These are phyloP conservation scores for Podila horticola DNA, from an alignment of 192 early-diverging fungal species.

Conservation along the genomic window DNA sequence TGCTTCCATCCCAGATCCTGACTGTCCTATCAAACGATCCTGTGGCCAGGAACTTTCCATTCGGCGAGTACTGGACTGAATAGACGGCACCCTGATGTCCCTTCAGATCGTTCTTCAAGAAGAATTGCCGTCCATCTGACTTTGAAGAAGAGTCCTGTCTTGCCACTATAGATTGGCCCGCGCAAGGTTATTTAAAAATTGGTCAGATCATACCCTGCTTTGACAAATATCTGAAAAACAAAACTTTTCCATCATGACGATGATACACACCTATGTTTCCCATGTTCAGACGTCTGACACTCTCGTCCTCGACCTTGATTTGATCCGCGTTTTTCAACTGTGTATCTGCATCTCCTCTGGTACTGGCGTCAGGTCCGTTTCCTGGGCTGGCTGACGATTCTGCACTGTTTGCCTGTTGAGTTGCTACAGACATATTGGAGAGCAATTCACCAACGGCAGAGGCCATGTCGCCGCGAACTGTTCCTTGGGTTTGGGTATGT, in stretches of 20 bases:
- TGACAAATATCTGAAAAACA: neutral
- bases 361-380: neutral
- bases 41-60: constrained; percentile 83
- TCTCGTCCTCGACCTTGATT: constrained; percentile 43
- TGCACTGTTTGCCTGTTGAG: constrained; percentile 15
- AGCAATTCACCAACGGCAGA: constrained; percentile 21
- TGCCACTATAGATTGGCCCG: constrained; percentile 13
- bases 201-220: neutral
- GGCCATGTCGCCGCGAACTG: constrained; percentile 1
- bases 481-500: neutral
- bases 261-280: constrained; percentile 29
- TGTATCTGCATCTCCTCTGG: constrained; percentile 15
- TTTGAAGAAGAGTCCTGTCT: constrained; percentile 41
- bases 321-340: constrained; percentile 39
- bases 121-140: constrained; percentile 44
- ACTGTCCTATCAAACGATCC: constrained; percentile 97
- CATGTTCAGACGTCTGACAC: constrained; percentile 46
- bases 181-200: neutral
- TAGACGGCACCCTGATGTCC: constrained; percentile 95
- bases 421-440: constrained; percentile 17
- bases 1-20: constrained; percentile 85
- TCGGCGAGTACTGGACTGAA: constrained; percentile 86
- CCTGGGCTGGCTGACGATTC: constrained; percentile 1
- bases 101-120: constrained; percentile 57
- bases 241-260: too few relatives aligned